Percentiles rank a stretch among this genome's conserved stretches.
phyloP scores from a whole-genome alignment of 179 eudicot genomes.

The Heliamphora pulchella region DNA sequence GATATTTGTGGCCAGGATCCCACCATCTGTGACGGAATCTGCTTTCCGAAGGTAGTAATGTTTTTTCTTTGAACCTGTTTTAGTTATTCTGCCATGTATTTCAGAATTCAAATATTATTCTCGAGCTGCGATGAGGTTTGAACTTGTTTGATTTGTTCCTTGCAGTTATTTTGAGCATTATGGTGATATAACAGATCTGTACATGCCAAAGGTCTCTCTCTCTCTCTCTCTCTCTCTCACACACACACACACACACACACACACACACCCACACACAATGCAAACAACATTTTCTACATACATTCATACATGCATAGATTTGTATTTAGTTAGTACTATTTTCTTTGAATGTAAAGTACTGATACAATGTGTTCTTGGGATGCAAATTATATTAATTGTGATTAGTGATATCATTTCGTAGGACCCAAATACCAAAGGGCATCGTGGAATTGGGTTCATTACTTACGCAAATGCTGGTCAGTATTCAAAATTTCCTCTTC shows the following conservation, averaged over 20 bases:
- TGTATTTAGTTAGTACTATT: not conserved
- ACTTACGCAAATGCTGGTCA: slow-evolving; percentile 83
- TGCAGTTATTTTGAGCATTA: slow-evolving; percentile 91
- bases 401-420: slow-evolving; percentile 17
- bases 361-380: not conserved
- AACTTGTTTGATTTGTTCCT: not conserved
- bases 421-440: slow-evolving; percentile 90
- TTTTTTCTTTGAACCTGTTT: not conserved
- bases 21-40: slow-evolving; percentile 77
- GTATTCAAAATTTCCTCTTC: not conserved
- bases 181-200: slow-evolving; percentile 87
- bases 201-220: slow-evolving; percentile 83
- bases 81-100: not conserved
- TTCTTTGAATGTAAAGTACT: not conserved
- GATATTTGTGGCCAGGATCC: slow-evolving; percentile 95
- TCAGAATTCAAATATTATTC: not conserved
- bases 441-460: slow-evolving; percentile 96
- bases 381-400: not conserved
- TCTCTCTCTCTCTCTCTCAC: slow-evolving; percentile 9
- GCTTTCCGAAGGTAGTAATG: slow-evolving; percentile 63
- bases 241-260: not conserved
- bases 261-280: not conserved
- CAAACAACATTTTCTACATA: not conserved
- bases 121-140: not conserved
- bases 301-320: not conserved